Evolutionary conservation across 2,329 filamentous ascomycete species (phyloP).

Genomic region (Xylaria sp.): DNA sequence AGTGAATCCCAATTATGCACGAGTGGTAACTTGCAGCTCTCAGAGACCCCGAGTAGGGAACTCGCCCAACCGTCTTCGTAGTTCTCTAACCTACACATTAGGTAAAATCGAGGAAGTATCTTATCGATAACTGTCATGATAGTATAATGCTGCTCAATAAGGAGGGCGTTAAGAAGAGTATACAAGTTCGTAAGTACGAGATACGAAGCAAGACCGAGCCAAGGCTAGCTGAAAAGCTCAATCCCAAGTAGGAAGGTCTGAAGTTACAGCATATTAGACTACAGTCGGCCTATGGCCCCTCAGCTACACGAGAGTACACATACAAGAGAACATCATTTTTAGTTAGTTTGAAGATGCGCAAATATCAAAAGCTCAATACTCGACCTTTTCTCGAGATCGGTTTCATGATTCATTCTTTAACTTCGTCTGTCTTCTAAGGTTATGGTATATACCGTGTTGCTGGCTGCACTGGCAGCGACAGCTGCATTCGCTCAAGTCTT

Average conservation of each 20-base stretch:
- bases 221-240: slow-evolving; percentile 19
- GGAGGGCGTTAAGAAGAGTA: too few relatives aligned
- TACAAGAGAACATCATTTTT: background rate
- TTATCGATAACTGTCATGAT: too few relatives aligned
- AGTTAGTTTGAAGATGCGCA: background rate
- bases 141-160: too few relatives aligned
- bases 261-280: background rate
- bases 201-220: slow-evolving; percentile 19
- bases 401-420: background rate
- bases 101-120: too few relatives aligned
- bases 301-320: background rate
- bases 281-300: background rate
- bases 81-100: too few relatives aligned
- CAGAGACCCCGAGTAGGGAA: too few relatives aligned
- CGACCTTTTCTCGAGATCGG: background rate
- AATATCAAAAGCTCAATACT: slow-evolving; percentile 6
- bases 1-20: too few relatives aligned
- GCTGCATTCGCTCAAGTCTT: slow-evolving; percentile 29
- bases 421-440: background rate
- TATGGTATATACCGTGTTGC: slow-evolving; percentile 23
- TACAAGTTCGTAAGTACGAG: background rate
- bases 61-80: too few relatives aligned
- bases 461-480: slow-evolving; percentile 24
- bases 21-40: too few relatives aligned
- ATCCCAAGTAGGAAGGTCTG: slow-evolving; percentile 33